Conservation (phyloP, 2,329 filamentous ascomycete genomes). For the Amphichorda felina region DNA sequence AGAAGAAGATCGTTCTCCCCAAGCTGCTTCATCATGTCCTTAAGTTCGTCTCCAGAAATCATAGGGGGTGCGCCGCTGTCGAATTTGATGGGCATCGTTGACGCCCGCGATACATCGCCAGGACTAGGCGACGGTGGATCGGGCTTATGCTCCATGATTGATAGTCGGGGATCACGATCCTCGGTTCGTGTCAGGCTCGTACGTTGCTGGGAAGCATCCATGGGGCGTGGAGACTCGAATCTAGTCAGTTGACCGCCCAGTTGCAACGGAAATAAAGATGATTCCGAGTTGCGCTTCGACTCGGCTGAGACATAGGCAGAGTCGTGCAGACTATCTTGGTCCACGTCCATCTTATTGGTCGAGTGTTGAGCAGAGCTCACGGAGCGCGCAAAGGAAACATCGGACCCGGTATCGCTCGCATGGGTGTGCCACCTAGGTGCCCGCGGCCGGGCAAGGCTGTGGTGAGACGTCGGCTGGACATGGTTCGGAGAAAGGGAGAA, state of each 20-base stretch:
- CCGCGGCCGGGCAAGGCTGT: conserved; percentile 24
- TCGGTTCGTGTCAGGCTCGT: conserved; percentile 28
- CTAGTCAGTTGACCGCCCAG: conserved; percentile 26
- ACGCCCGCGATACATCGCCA: conserved; percentile 21
- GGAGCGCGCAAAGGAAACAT: conserved; percentile 16
- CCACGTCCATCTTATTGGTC: conserved; percentile 27
- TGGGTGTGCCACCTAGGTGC: conserved; percentile 36
- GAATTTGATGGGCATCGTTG: conserved; percentile 38
- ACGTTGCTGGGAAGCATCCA: conserved; percentile 12
- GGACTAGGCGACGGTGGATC: conserved; percentile 23
- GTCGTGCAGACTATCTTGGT: conserved; percentile 33
- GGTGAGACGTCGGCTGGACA: conserved; percentile 17
- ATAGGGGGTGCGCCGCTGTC: conserved; percentile 35
- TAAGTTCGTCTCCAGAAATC: conserved; percentile 42
- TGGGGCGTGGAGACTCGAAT: conserved; percentile 23
- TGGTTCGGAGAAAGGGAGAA: conserved; percentile 37
- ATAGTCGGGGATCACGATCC: conserved; percentile 42
- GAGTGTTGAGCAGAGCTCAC: conserved; percentile 9
- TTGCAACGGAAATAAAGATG: conserved; percentile 28
- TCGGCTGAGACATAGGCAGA: conserved; percentile 43
- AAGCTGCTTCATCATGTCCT: conserved; percentile 37
- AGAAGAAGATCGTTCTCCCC: conserved; percentile 44
- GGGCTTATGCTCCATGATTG: conserved; percentile 34
- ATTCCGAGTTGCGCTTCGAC: conserved; percentile 39
- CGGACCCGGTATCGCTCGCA: conserved; percentile 27